A percentile compares a stretch with the other conserved stretches of the same genome.
These are phyloP conservation scores for Termitomyces sp. DNA, from an alignment of 1,284 basidiomycete species.

Conservation along the genomic window DNA sequence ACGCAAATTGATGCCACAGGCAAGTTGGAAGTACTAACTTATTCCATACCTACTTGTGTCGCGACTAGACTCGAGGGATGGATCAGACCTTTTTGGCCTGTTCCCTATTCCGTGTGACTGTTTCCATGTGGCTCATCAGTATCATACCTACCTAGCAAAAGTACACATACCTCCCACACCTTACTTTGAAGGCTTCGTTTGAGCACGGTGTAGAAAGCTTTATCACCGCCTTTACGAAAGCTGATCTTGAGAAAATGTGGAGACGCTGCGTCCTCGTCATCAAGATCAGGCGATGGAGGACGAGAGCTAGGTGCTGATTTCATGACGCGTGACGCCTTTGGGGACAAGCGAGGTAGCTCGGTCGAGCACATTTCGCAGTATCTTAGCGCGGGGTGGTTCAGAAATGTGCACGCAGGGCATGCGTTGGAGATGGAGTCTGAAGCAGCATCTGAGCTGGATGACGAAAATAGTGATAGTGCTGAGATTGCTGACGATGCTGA, in stretches of 20 bases:
- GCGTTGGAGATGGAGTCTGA: slow-evolving; percentile 36
- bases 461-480: slow-evolving; percentile 24
- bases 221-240: slow-evolving; percentile 90
- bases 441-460: slow-evolving; percentile 20
- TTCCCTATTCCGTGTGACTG: slow-evolving; percentile 23
- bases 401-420: slow-evolving; percentile 89
- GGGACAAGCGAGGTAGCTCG: slow-evolving; percentile 37
- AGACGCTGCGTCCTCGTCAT: slow-evolving; percentile 27
- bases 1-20: background rate
- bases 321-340: slow-evolving; percentile 24
- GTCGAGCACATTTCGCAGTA: slow-evolving; percentile 89
- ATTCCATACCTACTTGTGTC: slow-evolving; percentile 40
- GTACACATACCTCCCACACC: slow-evolving; percentile 69
- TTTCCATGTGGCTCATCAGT: background rate
- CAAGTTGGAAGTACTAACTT: slow-evolving; percentile 32
- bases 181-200: slow-evolving; percentile 75
- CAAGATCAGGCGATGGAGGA: slow-evolving; percentile 44
- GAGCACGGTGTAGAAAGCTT: slow-evolving; percentile 75
- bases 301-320: slow-evolving; percentile 61
- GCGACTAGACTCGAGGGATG: slow-evolving; percentile 14
- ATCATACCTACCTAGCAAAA: background rate
- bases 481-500: slow-evolving; percentile 21
- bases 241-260: slow-evolving; percentile 65
- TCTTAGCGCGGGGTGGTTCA: slow-evolving; percentile 76
- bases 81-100: slow-evolving; percentile 8